Evolutionary conservation across 2,329 filamentous ascomycete species (phyloP), one percentile per base, ranked within the genome.

Genomic region (Arthrobotrys entomopaga): DNA sequence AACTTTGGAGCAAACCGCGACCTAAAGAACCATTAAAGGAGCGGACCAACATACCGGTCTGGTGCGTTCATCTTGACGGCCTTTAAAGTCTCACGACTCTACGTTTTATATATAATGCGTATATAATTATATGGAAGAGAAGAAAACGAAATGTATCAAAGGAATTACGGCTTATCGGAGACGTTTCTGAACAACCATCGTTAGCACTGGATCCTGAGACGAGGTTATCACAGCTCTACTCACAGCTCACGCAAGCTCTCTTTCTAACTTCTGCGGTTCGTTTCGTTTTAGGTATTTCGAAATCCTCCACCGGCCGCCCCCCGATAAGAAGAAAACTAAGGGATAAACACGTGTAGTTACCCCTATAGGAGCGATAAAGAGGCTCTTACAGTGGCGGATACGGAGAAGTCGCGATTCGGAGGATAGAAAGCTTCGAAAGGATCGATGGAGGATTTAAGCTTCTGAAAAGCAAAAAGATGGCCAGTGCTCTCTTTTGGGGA

Each of bases 31-130:
- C 46, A 26, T 19, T 26, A 42, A 7, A 19, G n/a, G 22, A 54
- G 50, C 11, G 5, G 29, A 34, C 29, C 29, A 15, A 66, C 69
- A 58, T 66, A 73, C 69, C 69, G 48, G n/a, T 73, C 69, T 5
- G 69, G 69, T 63, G 69, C 69, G 61, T 73, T 73, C 69, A 73
- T 73, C 42, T 61, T 73, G 56, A 10, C 69, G 49, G 56, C 40
- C 20, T 52, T 20, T 61, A 65, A n/a, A 42, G 22, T 26, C 49
- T 40, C 26, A 20, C 48, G 29, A 40, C 49, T 65, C 13, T 26
- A 65, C 2, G 20, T 10, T 16, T 7, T 43, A 46, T 24, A 65
- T 46, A 48, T 56, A 65, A 13, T 11, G 40, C 2, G 3, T 13
- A 26, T 34, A 34, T 34, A 34, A 34, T n/a, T n/a, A n/a, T n/a